Base-by-base conservation (phyloP, 345 rosid genomes). In the Ceriops tagal region DNA sequence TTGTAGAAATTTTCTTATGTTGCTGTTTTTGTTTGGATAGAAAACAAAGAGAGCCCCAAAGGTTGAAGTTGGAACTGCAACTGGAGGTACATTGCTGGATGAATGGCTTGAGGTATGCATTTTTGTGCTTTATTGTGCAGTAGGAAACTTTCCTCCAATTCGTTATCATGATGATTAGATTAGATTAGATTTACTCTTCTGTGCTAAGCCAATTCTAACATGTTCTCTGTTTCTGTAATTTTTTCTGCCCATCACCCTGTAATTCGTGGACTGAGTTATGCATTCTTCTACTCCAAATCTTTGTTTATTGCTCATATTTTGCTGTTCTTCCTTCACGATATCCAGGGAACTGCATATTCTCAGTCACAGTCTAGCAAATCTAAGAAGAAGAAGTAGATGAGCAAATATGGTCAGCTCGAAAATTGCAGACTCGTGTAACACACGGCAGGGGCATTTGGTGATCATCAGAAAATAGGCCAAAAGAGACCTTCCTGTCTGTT, bases 21-120 rank as follows among this genome's bases (percentile, higher is more conserved):
- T 24, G 24, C 7, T 56, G 59, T 19, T 24, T 3, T 56, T 56
- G 26, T 56, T 27, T 56, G 49, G 49, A 2, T 53, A 95, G 99
- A 95, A 92, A 88, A 83, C 92, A 35, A 95, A 82, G 85, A 83
- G 82, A 81, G 74, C 86, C 8, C 79, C 92, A 3, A 92, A 89
- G 83, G 96, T 92, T 75, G 97, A 89, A 86, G 91, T 88, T 58
- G 97, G 97, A 76, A 90, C 96, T 3, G 76, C 82, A 51, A 65
- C 82, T 55, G 84, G 81, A 26, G 96, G 92, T 84, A 86, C 84
- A 52, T 87, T 93, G 0, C 73, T 80, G 85, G 96, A 95, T 68
- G 99, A 95, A 73, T 95, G 99, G 99, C 96, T 95, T 58, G 84
- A 95, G 97, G 99, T 88, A 6, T 65, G 75, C 71, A 37, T 22